Evolutionary conservation across 352 stramenopile genomes (phyloP).

Genomic region (Globisporangium takayamanum): DNA sequence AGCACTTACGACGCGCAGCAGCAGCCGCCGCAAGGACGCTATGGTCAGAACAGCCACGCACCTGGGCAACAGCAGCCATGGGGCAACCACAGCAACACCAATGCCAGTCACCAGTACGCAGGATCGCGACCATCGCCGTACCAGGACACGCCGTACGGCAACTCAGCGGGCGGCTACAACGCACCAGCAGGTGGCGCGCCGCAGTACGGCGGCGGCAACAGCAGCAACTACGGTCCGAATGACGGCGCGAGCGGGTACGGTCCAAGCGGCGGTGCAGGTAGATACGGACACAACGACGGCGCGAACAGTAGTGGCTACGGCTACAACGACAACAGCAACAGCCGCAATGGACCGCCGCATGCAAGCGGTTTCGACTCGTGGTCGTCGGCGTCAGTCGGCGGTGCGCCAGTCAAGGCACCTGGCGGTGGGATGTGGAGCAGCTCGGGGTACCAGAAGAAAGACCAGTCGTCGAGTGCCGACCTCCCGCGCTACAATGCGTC

Average conservation of each 20-base stretch:
- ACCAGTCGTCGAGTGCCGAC: constrained; percentile 20
- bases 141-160: constrained; percentile 35
- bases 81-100: constrained; percentile 22
- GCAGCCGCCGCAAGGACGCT: constrained; percentile 10
- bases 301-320: constrained; percentile 13
- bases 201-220: constrained; percentile 12
- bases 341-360: constrained; percentile 7
- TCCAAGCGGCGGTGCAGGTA: constrained; percentile 10
- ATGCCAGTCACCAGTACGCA: constrained; percentile 10
- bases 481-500: constrained; percentile 45
- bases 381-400: constrained; percentile 24
- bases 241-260: constrained; percentile 9
- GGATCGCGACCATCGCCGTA: constrained; percentile 46
- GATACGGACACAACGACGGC: constrained; percentile 17
- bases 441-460: constrained; percentile 75
- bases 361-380: constrained; percentile 49
- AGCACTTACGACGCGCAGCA: constrained; percentile 13
- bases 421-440: constrained; percentile 72
- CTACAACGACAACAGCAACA: constrained; percentile 18
- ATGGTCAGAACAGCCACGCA: constrained; percentile 5
- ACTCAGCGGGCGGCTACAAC: constrained; percentile 18
- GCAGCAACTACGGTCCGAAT: constrained; percentile 8
- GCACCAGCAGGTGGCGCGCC: constrained; percentile 5
- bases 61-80: constrained; percentile 28
- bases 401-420: constrained; percentile 30